These are phyloP conservation scores for Colletotrichum karsti DNA, from an alignment of 2,329 filamentous ascomycete species.

Conservation along the genomic window DNA sequence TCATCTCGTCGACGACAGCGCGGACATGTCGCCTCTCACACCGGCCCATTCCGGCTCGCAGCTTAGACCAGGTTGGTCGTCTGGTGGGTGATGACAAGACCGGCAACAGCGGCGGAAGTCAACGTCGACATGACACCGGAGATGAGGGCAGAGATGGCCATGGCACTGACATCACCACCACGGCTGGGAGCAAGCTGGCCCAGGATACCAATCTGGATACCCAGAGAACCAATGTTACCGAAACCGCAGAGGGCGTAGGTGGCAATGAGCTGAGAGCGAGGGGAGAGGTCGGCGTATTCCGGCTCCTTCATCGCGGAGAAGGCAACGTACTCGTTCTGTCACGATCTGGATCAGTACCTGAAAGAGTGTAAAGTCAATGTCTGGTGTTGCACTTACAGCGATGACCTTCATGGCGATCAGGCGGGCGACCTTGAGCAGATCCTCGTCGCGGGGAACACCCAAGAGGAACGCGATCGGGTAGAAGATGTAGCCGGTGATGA, in stretches of 20 bases:
- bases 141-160: constrained; percentile 80
- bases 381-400: constrained; percentile 54
- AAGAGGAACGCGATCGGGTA: constrained; percentile 85
- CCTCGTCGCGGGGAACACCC: constrained; percentile 73
- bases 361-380: neutral
- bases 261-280: constrained; percentile 80
- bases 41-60: neutral
- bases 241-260: constrained; percentile 87
- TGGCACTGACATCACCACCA: constrained; percentile 76
- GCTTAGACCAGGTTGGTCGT: neutral
- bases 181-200: constrained; percentile 81
- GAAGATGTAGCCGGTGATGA: constrained; percentile 80
- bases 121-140: constrained; percentile 83
- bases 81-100: constrained; percentile 73
- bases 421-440: constrained; percentile 76
- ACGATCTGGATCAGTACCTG: constrained; percentile 34
- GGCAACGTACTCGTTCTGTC: constrained; percentile 80
- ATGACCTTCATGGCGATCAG: constrained; percentile 89
- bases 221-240: constrained; percentile 87
- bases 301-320: constrained; percentile 64
- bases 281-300: constrained; percentile 66
- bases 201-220: constrained; percentile 89
- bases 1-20: neutral
- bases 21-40: neutral
- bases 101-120: constrained; percentile 80